Conservation (phyloP, 371 early-diverging fungal species). For the Entomophthora muscae region DNA sequence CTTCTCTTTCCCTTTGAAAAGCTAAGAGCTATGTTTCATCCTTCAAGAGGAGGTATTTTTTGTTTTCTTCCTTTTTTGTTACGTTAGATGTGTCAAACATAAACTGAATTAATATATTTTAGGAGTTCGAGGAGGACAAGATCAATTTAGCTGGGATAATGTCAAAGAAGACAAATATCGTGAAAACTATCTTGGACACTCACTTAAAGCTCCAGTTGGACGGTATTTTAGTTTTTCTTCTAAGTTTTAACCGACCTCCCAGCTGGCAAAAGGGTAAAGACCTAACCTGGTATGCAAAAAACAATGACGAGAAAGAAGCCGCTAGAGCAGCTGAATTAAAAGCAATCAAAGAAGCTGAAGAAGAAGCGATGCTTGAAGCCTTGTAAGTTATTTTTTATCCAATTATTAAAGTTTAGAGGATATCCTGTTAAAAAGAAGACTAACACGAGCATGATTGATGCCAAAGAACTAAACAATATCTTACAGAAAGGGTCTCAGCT, state of each 20-base stretch:
- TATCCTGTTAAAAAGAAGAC: constrained; percentile 6
- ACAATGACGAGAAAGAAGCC: constrained; percentile 13
- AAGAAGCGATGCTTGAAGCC: constrained; percentile 60
- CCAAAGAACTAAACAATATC: not conserved
- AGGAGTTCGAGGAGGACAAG: constrained; percentile 41
- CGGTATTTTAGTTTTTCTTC: constrained; percentile 16
- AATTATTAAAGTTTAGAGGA: not conserved
- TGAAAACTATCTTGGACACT: constrained; percentile 75
- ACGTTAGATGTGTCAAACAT: not conserved
- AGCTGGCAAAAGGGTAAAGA: constrained; percentile 47
- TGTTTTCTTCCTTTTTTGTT: not conserved
- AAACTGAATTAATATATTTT: not conserved
- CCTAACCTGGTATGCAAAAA: constrained; percentile 56
- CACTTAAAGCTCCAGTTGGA: constrained; percentile 64
- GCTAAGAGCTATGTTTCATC: not conserved
- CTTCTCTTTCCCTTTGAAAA: too few relatives aligned
- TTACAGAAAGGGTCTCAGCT: not conserved
- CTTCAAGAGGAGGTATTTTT: not conserved
- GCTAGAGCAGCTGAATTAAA: constrained; percentile 28
- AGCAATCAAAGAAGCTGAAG: constrained; percentile 53
- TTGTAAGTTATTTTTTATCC: constrained; percentile 24
- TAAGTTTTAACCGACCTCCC: not conserved
- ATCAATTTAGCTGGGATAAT: constrained; percentile 34
- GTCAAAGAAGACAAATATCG: constrained; percentile 70
- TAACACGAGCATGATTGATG: not conserved